These are phyloP conservation scores for Fusarium scirpi DNA, from an alignment of 2,329 filamentous ascomycete genomes.

Conservation along the genomic window DNA sequence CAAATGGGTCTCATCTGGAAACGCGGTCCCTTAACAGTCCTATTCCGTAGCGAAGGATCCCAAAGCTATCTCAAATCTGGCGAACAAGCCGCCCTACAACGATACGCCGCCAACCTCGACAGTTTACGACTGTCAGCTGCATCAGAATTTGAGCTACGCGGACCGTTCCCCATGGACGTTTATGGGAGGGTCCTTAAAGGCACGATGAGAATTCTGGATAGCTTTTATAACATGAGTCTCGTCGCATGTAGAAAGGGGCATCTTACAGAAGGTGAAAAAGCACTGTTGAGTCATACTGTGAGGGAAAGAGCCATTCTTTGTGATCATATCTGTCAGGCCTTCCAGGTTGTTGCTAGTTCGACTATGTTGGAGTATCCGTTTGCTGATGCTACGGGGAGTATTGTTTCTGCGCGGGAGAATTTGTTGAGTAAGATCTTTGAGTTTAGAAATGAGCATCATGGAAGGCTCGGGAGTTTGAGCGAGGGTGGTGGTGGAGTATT, in stretches of 20 bases:
- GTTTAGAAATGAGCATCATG: constrained; percentile 76
- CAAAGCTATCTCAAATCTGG: constrained; percentile 73
- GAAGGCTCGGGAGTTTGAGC: constrained; percentile 46
- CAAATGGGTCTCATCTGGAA: constrained; percentile 98
- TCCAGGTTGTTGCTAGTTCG: constrained; percentile 86
- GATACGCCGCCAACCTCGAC: constrained; percentile 73
- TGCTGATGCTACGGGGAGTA: constrained; percentile 86
- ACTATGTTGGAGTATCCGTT: constrained; percentile 95
- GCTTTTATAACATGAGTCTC: constrained; percentile 95
- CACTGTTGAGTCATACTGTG: constrained; percentile 81
- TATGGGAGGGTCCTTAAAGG: constrained; percentile 81
- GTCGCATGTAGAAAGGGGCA: constrained; percentile 84
- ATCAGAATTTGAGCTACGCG: constrained; percentile 87
- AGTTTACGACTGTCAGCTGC: constrained; percentile 76
- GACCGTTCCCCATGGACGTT: constrained; percentile 82
- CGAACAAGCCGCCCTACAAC: constrained; percentile 21
- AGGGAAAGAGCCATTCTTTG: constrained; percentile 85
- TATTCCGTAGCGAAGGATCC: constrained; percentile 70
- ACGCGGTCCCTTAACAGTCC: constrained; percentile 83
- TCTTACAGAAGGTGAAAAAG: constrained; percentile 82
- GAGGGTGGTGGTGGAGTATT: constrained; percentile 41
- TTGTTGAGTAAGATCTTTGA: constrained; percentile 88
- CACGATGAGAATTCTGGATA: constrained; percentile 86
- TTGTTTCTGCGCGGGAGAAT: constrained; percentile 83
- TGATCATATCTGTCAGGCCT: constrained; percentile 88